Base-by-base conservation (phyloP, 345 rosid genomes). In the Heritiera fomes region DNA sequence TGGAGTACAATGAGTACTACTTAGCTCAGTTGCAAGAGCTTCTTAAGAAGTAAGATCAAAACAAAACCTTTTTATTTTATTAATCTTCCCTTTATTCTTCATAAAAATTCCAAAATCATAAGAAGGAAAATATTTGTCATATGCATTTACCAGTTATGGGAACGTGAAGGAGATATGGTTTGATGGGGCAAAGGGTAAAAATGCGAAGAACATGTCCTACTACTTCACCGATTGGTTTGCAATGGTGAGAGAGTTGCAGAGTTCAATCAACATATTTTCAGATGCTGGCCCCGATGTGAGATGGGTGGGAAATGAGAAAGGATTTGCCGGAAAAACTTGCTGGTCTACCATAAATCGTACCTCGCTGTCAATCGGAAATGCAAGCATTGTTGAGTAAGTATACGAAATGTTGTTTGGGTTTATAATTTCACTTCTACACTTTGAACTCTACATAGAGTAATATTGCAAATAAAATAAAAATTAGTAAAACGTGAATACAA, bases 231-330 rank as follows among this genome's bases (percentile, higher is more conserved):
- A 89, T 12, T 92, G 97, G 97, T 92, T 92, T 71, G 85, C 87
- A 3, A 92, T 90, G 97, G 97, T 88, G 82, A 89, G 80, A 80
- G 94, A 90, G 71, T 70, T 92, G 78, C 97, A 92, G 85, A 84
- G 85, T 43, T 87, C 94, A 14, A 89, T 92, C 80, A 90, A 92
- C 79, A 81, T 90, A 78, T 92, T 92, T 76, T 92, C 94, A 0
- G 93, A 92, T 59, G 97, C 97, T 13, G 94, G 92, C 3, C 97
- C 93, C 1, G 91, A 87, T 53, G 88, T 92, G 61, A 80, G 96
- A 75, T 92, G 94, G 94, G 86, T 90, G 1, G 97, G 97, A 5
- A 84, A 92, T 49, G 97, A 92, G 76, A 71, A 79, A 0, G 94
- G 97, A 18, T 86, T 67, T 13, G 97, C 94, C 53, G 91, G 91